Conservation (phyloP, 768 basidiomycete genomes). For the Pleurotus ostreatus region DNA sequence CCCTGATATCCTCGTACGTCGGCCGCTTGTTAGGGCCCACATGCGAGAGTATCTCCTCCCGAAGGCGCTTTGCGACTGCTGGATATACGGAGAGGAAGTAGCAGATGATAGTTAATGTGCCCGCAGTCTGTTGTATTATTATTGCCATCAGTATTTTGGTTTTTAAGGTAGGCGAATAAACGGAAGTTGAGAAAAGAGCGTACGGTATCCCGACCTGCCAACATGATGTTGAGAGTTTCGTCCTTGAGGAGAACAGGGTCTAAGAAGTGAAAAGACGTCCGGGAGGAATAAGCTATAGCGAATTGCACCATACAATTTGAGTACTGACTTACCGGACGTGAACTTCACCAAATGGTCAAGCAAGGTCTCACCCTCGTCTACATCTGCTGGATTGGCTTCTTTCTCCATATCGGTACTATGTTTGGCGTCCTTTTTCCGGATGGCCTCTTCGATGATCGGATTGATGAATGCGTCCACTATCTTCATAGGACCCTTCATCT, state of each 20-base stretch:
- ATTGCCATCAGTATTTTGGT: too few relatives aligned
- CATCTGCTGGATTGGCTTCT: not conserved
- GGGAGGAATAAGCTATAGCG: too few relatives aligned
- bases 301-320: too few relatives aligned
- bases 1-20: constrained; percentile 20
- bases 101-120: constrained; percentile 12
- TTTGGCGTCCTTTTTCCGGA: constrained; percentile 14
- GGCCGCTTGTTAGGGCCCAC: constrained; percentile 19
- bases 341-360: constrained; percentile 34
- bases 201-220: constrained; percentile 17
- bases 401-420: constrained; percentile 9
- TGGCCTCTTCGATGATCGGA: constrained; percentile 26
- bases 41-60: constrained; percentile 19
- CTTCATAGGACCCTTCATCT: constrained; percentile 26
- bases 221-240: constrained; percentile 16
- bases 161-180: too few relatives aligned
- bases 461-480: constrained; percentile 30
- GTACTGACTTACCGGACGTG: constrained; percentile 28
- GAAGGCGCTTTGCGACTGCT: constrained; percentile 16
- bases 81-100: constrained; percentile 23
- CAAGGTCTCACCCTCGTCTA: constrained; percentile 31
- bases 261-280: not conserved
- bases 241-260: constrained; percentile 17
- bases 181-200: not conserved
- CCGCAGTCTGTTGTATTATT: constrained; percentile 5